Percentiles rank a stretch among this genome's conserved stretches.
These are phyloP conservation scores for Trichoderma sp. DNA, from an alignment of 2,329 filamentous ascomycete genomes.

Conservation along the genomic window DNA sequence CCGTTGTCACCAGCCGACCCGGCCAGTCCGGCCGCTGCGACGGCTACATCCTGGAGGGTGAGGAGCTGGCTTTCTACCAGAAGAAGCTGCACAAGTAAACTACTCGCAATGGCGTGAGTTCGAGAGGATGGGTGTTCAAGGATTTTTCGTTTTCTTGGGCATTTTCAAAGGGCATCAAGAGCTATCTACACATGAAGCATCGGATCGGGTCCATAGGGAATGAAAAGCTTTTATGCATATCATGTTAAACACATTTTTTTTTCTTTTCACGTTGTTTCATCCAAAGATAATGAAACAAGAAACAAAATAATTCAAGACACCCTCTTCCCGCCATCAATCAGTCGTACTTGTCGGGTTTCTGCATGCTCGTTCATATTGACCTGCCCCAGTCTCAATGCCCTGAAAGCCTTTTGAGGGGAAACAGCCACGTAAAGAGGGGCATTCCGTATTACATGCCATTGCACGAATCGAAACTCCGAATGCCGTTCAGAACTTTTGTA, in stretches of 20 bases:
- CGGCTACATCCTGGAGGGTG: slow-evolving; percentile 98
- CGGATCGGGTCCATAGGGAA: slow-evolving; percentile 45
- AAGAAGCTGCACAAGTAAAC: slow-evolving; percentile 96
- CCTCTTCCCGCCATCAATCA: slow-evolving; percentile 4
- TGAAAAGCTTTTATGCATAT: slow-evolving; percentile 42
- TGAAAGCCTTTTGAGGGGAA: no score
- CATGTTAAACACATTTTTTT: slow-evolving; percentile 15
- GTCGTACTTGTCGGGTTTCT: background rate
- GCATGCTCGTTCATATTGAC: background rate
- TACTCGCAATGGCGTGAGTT: slow-evolving; percentile 22
- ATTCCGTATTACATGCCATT: background rate
- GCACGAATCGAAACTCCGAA: background rate
- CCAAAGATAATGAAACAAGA: slow-evolving; percentile 29
- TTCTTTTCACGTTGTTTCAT: slow-evolving; percentile 33
- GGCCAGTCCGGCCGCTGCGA: slow-evolving; percentile 96
- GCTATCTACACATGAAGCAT: slow-evolving; percentile 43
- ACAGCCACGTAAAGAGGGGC: no score
- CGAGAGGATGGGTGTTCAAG: slow-evolving; percentile 43
- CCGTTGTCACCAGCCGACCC: slow-evolving; percentile 87
- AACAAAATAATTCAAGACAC: slow-evolving; percentile 25
- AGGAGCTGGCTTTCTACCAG: slow-evolving; percentile 99
- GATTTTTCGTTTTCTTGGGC: slow-evolving; percentile 43
- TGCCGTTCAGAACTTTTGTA: background rate
- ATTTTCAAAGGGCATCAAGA: slow-evolving; percentile 41
- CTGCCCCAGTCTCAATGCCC: background rate